These are phyloP conservation scores for Diaporthe sp. DNA, from an alignment of 2,329 filamentous ascomycete species.

Conservation along the genomic window DNA sequence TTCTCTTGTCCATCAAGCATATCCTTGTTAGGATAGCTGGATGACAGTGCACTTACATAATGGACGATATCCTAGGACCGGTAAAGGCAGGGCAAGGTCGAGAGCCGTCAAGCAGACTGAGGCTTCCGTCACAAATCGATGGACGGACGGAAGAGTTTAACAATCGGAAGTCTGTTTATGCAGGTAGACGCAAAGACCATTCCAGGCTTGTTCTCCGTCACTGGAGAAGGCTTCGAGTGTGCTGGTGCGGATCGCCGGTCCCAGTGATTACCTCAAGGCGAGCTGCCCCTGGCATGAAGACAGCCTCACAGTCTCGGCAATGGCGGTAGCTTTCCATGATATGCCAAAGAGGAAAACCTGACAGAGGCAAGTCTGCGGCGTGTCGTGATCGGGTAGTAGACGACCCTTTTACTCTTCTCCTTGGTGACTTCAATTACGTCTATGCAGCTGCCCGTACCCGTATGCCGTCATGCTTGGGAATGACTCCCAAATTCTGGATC, in stretches of 20 bases:
- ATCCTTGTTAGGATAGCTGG: not conserved
- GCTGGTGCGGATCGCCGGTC: not conserved
- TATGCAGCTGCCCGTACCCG: not conserved
- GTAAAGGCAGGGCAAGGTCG: not conserved
- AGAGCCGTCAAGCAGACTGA: not conserved
- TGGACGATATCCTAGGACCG: not conserved
- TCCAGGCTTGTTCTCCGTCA: rapidly evolving
- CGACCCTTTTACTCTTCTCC: not conserved
- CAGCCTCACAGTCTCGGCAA: not conserved
- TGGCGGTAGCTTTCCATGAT: not conserved
- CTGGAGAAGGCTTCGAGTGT: too few relatives aligned
- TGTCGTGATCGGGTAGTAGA: not conserved
- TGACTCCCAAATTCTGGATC: not conserved
- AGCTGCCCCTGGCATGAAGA: not conserved
- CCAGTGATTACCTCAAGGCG: not conserved
- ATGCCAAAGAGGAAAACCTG: too few relatives aligned
- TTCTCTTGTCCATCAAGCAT: not conserved
- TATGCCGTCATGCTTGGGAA: not conserved
- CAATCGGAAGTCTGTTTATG: not conserved
- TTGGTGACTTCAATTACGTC: not conserved
- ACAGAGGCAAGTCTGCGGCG: not conserved
- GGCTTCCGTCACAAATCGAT: not conserved
- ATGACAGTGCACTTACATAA: not conserved
- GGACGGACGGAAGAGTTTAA: not conserved
- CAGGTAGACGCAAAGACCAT: not conserved